These are phyloP conservation scores for Clarkia xantiana DNA, from an alignment of 345 rosid genomes.

Conservation along the genomic window DNA sequence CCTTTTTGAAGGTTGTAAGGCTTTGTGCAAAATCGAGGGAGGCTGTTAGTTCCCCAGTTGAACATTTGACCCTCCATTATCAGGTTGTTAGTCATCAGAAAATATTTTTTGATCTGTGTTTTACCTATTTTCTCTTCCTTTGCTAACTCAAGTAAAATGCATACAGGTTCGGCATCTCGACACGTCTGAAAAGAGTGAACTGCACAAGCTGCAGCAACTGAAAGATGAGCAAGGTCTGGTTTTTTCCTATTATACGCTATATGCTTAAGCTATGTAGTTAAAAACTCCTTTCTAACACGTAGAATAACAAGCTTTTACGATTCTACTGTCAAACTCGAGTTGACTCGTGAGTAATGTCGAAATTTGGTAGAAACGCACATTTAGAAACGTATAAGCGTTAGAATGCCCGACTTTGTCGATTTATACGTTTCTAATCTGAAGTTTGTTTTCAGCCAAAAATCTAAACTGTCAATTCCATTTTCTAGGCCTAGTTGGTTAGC, in stretches of 20 bases:
- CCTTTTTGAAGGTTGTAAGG: slow-evolving; percentile 59
- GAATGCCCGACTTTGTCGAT: too few species aligned
- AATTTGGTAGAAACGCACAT: too few species aligned
- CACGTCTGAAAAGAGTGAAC: slow-evolving; percentile 98
- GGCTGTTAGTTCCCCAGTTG: slow-evolving; percentile 98
- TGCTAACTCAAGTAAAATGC: not conserved
- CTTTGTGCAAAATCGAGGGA: slow-evolving; percentile 99
- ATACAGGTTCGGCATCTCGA: slow-evolving; percentile 93
- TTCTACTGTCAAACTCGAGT: too few species aligned
- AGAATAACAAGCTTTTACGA: too few species aligned
- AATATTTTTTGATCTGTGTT: slow-evolving; percentile 3
- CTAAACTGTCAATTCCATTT: too few species aligned
- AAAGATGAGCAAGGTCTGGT: slow-evolving; percentile 96
- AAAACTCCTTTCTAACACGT: too few species aligned
- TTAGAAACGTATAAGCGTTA: too few species aligned
- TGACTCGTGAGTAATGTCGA: too few species aligned
- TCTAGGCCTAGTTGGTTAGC: too few species aligned
- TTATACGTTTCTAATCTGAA: too few species aligned
- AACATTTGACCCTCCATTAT: slow-evolving; percentile 97
- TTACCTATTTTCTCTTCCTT: not conserved
- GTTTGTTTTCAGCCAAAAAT: too few species aligned
- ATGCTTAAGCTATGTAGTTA: too few species aligned
- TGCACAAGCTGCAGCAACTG: slow-evolving; percentile 93
- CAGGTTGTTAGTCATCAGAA: slow-evolving; percentile 35
- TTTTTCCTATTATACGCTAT: not conserved